A percentile compares a stretch with the other conserved stretches of the same genome.
phyloP scores from a whole-genome alignment of 108 stramenopile species.

The Nannochloropsis granulata region DNA sequence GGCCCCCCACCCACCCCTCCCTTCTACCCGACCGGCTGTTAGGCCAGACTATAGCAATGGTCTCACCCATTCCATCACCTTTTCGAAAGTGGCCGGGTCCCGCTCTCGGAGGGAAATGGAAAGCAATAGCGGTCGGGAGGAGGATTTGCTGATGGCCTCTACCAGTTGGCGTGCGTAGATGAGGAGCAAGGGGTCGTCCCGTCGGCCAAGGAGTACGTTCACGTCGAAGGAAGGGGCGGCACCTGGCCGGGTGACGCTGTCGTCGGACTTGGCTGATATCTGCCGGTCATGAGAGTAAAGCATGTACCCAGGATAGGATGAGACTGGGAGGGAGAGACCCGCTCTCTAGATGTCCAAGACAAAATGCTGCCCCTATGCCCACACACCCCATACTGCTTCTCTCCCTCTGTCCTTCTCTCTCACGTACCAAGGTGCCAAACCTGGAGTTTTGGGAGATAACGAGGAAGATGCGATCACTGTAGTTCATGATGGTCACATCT shows the following conservation, averaged over 20 bases:
- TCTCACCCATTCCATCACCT: background rate
- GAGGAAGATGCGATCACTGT: background rate
- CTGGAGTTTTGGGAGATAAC: background rate
- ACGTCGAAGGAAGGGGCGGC: background rate
- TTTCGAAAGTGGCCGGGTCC: background rate
- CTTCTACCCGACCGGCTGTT: no score
- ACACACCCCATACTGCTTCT: background rate
- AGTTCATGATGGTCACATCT: background rate
- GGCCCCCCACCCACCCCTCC: no score
- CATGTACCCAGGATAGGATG: no score
- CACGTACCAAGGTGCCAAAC: background rate
- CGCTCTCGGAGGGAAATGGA: background rate
- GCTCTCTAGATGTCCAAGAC: no score
- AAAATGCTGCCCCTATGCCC: background rate
- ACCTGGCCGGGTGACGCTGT: background rate
- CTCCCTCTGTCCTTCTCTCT: background rate
- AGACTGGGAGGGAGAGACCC: no score
- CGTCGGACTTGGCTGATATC: background rate
- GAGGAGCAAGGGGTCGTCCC: constrained; percentile 6
- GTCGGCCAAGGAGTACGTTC: constrained; percentile 1
- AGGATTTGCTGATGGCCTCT: background rate
- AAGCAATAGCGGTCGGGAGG: background rate
- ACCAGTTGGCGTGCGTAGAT: constrained; percentile 9
- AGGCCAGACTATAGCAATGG: background rate
- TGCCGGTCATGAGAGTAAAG: background rate